These are phyloP conservation scores for Fusarium odoratissimum DNA, from an alignment of 2,329 filamentous ascomycete genomes.

Conservation along the genomic window DNA sequence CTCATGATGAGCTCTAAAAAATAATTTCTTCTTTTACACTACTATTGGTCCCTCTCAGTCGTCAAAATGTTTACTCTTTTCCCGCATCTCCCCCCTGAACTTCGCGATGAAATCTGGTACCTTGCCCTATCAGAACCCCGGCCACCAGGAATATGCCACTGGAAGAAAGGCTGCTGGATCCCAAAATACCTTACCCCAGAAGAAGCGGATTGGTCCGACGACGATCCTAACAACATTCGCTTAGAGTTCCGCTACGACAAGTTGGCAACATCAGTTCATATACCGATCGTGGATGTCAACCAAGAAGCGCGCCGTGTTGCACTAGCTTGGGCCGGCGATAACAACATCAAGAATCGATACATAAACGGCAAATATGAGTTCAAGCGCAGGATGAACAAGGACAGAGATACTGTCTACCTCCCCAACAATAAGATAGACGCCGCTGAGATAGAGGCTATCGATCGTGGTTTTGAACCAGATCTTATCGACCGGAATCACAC, in stretches of 20 bases:
- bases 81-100: slow-evolving; percentile 1
- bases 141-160: background rate
- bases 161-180: slow-evolving; percentile 11
- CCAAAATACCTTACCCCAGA: background rate
- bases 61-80: slow-evolving; percentile 7
- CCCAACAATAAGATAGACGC: background rate
- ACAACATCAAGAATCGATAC: background rate
- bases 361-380: background rate
- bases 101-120: slow-evolving; percentile 24
- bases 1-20: rapidly evolving
- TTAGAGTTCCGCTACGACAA: slow-evolving; percentile 13
- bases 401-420: slow-evolving; percentile 16
- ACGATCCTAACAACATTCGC: background rate
- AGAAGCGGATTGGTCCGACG: background rate
- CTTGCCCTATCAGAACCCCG: background rate
- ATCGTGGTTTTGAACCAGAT: background rate
- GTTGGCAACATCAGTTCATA: background rate
- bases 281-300: slow-evolving; percentile 6
- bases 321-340: background rate
- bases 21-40: too few relatives aligned
- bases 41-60: too few relatives aligned
- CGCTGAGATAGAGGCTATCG: background rate
- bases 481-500: background rate
- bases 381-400: slow-evolving; percentile 5
- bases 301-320: slow-evolving; percentile 6